A percentile compares a stretch with the other conserved stretches of the same genome.
phyloP scores from a whole-genome alignment of 768 basidiomycete genomes.

The Lactifluus hygrophoroides region DNA sequence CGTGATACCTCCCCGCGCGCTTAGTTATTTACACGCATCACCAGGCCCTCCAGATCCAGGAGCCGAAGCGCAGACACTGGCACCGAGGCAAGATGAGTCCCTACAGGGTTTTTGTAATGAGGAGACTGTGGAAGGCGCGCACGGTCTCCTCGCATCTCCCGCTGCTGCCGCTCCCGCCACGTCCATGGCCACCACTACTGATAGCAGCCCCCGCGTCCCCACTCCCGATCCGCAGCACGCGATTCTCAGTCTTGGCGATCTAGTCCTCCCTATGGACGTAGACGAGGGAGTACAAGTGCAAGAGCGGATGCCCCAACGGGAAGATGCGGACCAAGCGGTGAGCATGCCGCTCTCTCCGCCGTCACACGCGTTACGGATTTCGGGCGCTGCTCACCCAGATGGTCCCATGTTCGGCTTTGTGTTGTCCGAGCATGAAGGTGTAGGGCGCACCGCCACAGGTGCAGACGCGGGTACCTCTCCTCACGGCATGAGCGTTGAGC shows the following conservation, averaged over 20 bases:
- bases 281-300: not conserved
- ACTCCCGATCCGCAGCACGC: not conserved
- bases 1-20: not conserved
- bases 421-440: not conserved
- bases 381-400: not conserved
- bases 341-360: not conserved
- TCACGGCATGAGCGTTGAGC: not conserved
- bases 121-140: constrained; percentile 8
- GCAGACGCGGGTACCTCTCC: not conserved
- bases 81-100: not conserved
- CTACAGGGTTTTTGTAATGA: constrained; percentile 9
- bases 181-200: not conserved
- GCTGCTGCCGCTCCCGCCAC: not conserved
- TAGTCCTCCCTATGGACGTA: not conserved
- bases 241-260: not conserved
- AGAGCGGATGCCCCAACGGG: not conserved
- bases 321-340: not conserved
- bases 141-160: constrained; percentile 11
- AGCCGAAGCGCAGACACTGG: not conserved
- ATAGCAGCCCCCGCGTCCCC: not conserved
- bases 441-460: not conserved
- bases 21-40: not conserved
- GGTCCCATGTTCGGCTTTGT: constrained; percentile 9
- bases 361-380: not conserved
- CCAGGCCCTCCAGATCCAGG: not conserved